Base-by-base conservation (phyloP, 371 early-diverging fungal species). In the Funneliformis caledonium region DNA sequence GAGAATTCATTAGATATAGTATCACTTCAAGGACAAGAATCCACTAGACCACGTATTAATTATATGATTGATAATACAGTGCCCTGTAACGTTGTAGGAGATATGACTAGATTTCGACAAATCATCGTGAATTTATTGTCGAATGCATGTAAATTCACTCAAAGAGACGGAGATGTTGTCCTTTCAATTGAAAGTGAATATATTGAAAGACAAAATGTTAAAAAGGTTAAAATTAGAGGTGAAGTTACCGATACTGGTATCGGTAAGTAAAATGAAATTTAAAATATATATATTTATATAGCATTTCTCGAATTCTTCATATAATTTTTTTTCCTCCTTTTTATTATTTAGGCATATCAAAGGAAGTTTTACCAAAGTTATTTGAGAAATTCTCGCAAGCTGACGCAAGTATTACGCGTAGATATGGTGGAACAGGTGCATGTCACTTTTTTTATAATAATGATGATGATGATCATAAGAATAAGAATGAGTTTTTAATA, bases 41-140 rank as follows among this genome's bases (percentile, higher is more conserved):
- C 73, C 7, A 11, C 73, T 22, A 45, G 73, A 73, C 73, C 73
- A 26, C 19, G 52, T 12, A 73, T 73, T 56, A 73, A 52, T 56
- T 73, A 52, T n/a, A 1, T 73, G 2, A 73, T 73, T 0, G 73
- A 73, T 8, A 73, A 73, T 11, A 31, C 11, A 31, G 73, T 73
- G 0, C 73, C 73, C 14, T 45, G 22, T 73, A 73, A 73, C 8
- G 33, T 73, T 56, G 37, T 73, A 22, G 73, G 73, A 22, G 73
- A 73, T 73, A 73, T 73, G 73, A 73, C 73, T 31, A 45, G 73
- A 73, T 73, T 73, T 48, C 16, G 73, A 73, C 73, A 73, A 52
- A 73, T 73, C 26, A 52, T 73, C 33, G 73, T 73, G 26, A 73
- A 73, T 33, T 52, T 73, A 31, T 73, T 73, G 31, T 73, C 73